Evolutionary conservation across 805 yeast genomes (phyloP).

Genomic region (Debaryomyces maramus): DNA sequence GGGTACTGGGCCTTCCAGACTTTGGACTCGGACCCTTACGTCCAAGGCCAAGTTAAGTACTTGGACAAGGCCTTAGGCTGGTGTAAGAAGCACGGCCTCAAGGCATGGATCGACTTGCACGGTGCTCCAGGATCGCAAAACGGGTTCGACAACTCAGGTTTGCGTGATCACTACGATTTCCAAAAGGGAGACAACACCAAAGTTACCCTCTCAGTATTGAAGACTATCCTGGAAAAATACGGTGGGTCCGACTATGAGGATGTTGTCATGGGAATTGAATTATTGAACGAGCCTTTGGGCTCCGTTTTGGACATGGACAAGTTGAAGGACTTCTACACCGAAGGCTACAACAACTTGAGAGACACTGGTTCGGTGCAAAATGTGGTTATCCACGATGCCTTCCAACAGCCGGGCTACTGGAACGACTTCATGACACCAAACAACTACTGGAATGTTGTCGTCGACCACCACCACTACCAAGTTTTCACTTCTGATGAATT

Average conservation of each 20-base stretch:
- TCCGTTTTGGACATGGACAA: constrained; percentile 57
- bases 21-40: constrained; percentile 75
- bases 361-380: constrained; percentile 49
- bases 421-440: constrained; percentile 45
- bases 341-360: constrained; percentile 69
- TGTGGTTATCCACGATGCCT: constrained; percentile 82
- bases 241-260: constrained; percentile 61
- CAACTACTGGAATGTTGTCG: constrained; percentile 61
- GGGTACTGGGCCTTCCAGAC: constrained; percentile 90
- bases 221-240: constrained; percentile 59
- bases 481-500: constrained; percentile 71
- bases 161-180: constrained; percentile 63
- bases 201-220: constrained; percentile 56
- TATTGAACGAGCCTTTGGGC: constrained; percentile 89
- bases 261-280: constrained; percentile 79
- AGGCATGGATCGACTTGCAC: constrained; percentile 90
- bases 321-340: constrained; percentile 57
- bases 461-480: constrained; percentile 92
- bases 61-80: constrained; percentile 77
- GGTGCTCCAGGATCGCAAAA: constrained; percentile 98
- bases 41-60: constrained; percentile 73
- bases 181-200: constrained; percentile 53
- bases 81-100: constrained; percentile 61
- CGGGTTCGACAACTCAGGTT: constrained; percentile 93
- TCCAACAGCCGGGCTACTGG: constrained; percentile 62